Conservation (phyloP, 768 basidiomycete genomes). For the Boletus vermiculosoides region DNA sequence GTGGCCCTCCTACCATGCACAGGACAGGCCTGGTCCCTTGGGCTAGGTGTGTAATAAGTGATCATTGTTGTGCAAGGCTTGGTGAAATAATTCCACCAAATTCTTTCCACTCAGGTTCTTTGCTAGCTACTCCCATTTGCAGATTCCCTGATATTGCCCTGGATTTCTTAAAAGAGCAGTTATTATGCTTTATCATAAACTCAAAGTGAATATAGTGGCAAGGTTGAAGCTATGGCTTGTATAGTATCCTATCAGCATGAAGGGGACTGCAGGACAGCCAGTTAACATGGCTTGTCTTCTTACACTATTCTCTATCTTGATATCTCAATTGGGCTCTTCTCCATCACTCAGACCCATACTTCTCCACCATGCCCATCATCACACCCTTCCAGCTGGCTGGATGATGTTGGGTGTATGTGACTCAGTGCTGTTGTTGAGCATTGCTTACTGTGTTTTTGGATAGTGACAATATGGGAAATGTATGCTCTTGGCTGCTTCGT, state of each 20-base stretch:
- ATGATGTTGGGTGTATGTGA: slow-evolving; percentile 61
- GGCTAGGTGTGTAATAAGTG: neutral
- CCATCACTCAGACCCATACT: neutral
- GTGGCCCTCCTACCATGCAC: no score
- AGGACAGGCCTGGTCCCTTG: no score
- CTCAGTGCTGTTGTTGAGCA: slow-evolving; percentile 10
- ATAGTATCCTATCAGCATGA: slow-evolving; percentile 19
- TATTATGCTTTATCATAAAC: neutral
- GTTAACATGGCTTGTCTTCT: slow-evolving; percentile 11
- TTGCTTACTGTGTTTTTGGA: slow-evolving; percentile 3
- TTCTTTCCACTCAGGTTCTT: neutral
- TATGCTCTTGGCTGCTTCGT: slow-evolving; percentile 51
- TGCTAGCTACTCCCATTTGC: neutral
- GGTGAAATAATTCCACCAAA: neutral
- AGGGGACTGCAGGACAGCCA: no score
- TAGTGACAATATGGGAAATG: slow-evolving; percentile 59
- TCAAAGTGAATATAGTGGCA: neutral
- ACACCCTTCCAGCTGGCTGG: slow-evolving; percentile 53
- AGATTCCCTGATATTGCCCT: neutral
- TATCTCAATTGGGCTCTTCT: slow-evolving; percentile 8
- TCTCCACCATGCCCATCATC: slow-evolving; percentile 10
- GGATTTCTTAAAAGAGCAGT: neutral
- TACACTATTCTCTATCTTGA: neutral
- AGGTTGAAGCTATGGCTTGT: slow-evolving; percentile 6
- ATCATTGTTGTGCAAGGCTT: neutral